phyloP scores from a whole-genome alignment of 768 basidiomycete genomes.

The Boletus sp. region DNA sequence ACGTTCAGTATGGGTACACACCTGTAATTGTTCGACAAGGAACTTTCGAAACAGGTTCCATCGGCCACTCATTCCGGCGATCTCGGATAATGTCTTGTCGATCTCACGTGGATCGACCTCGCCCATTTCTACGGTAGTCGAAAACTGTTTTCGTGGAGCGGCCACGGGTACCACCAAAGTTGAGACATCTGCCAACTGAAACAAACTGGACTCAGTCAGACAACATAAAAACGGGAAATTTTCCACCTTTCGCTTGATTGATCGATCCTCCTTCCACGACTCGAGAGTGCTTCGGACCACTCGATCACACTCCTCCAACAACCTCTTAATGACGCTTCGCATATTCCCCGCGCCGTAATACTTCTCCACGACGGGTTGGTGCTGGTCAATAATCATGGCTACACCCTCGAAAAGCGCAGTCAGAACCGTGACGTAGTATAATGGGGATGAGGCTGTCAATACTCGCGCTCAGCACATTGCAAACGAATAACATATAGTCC shows the following conservation, averaged over 20 bases:
- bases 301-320: slow-evolving; percentile 85
- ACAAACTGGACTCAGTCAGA: neutral
- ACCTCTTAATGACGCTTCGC: slow-evolving; percentile 67
- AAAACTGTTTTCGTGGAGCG: slow-evolving; percentile 31
- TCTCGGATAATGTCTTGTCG: slow-evolving; percentile 85
- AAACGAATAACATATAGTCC: slow-evolving; percentile 9
- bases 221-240: neutral
- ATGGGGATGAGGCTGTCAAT: slow-evolving; percentile 76
- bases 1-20: slow-evolving; percentile 26
- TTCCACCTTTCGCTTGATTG: slow-evolving; percentile 73
- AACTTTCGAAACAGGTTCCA: slow-evolving; percentile 93
- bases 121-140: slow-evolving; percentile 42
- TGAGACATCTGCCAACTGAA: slow-evolving; percentile 48
- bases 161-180: slow-evolving; percentile 39
- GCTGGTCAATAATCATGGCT: slow-evolving; percentile 95
- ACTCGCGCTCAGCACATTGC: slow-evolving; percentile 7
- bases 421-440: slow-evolving; percentile 87
- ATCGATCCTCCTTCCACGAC: slow-evolving; percentile 90
- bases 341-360: slow-evolving; percentile 93
- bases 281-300: slow-evolving; percentile 73
- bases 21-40: slow-evolving; percentile 70
- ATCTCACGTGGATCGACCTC: slow-evolving; percentile 85
- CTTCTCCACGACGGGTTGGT: slow-evolving; percentile 96
- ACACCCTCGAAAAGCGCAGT: slow-evolving; percentile 94
- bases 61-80: slow-evolving; percentile 85